Conservation (phyloP, 495 filamentous ascomycete genomes). For the Chlorociboria aeruginascens region DNA sequence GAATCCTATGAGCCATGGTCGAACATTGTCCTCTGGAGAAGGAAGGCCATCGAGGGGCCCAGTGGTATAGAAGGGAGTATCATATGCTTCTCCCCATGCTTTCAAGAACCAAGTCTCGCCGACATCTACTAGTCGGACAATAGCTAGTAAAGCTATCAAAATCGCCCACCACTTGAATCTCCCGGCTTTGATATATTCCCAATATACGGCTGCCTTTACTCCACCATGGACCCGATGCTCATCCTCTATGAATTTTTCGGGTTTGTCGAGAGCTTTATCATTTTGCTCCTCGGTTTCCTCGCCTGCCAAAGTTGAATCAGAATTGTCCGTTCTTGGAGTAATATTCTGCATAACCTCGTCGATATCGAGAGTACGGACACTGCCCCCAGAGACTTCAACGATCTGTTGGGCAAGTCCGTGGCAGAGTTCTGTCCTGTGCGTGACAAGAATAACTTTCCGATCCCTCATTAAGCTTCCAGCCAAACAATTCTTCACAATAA, state of each 20-base stretch:
- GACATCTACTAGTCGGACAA: slow-evolving; percentile 48
- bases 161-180: slow-evolving; percentile 57
- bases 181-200: slow-evolving; percentile 71
- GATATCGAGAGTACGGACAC: slow-evolving; percentile 34
- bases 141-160: slow-evolving; percentile 42
- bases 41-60: slow-evolving; percentile 47
- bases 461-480: slow-evolving; percentile 47
- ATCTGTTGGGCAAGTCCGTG: slow-evolving; percentile 53
- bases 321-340: slow-evolving; percentile 16
- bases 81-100: slow-evolving; percentile 70
- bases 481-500: slow-evolving; percentile 57
- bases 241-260: slow-evolving; percentile 73
- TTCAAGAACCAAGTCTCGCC: slow-evolving; percentile 72
- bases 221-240: slow-evolving; percentile 66
- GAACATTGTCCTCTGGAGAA: slow-evolving; percentile 50
- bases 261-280: slow-evolving; percentile 38
- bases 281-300: slow-evolving; percentile 32
- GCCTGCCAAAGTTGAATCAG: slow-evolving; percentile 22
- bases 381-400: slow-evolving; percentile 49
- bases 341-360: slow-evolving; percentile 13
- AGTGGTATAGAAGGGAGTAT: slow-evolving; percentile 10
- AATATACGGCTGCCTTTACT: slow-evolving; percentile 63
- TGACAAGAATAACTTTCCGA: slow-evolving; percentile 59
- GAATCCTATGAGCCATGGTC: slow-evolving; percentile 62
- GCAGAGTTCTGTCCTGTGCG: slow-evolving; percentile 64